Percentiles rank a stretch among this genome's conserved stretches.
These are phyloP conservation scores for Mycena indigotica DNA, from an alignment of 768 basidiomycete genomes.

Conservation along the genomic window DNA sequence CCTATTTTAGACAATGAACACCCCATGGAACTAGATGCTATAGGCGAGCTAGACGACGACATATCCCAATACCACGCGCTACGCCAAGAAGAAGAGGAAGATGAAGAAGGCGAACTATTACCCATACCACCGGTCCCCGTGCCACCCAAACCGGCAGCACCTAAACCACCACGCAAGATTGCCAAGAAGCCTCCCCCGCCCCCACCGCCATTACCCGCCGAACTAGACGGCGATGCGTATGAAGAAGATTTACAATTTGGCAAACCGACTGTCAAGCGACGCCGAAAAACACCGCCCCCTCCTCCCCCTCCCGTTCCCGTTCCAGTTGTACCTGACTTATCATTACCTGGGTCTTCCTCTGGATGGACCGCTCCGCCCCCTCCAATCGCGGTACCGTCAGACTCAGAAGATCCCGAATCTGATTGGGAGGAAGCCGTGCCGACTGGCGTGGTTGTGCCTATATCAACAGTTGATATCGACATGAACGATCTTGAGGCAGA, in stretches of 20 bases:
- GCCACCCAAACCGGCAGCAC: conserved; percentile 30
- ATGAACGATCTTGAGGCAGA: conserved; percentile 41
- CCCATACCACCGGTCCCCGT: conserved; percentile 26
- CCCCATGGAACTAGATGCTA: conserved; percentile 31
- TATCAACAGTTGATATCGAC: conserved; percentile 31
- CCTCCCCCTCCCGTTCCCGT: conserved; percentile 30
- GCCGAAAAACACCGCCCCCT: conserved; percentile 24
- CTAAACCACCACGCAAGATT: conserved; percentile 18
- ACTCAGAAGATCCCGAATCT: conserved; percentile 56
- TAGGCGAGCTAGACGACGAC: conserved; percentile 44
- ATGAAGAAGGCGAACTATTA: conserved; percentile 37
- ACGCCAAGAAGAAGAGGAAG: conserved; percentile 40
- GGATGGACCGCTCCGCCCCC: conserved; percentile 23
- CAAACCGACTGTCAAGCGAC: conserved; percentile 30
- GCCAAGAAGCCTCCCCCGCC: conserved; percentile 24
- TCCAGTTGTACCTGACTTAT: conserved; percentile 29
- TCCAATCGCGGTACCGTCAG: conserved; percentile 24
- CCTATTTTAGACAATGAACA: conserved; percentile 15
- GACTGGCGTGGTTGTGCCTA: conserved; percentile 15
- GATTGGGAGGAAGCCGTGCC: conserved; percentile 44
- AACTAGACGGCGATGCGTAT: conserved; percentile 34
- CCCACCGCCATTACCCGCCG: conserved; percentile 15
- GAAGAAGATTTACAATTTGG: conserved; percentile 56
- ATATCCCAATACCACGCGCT: conserved; percentile 30
- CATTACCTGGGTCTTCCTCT: conserved; percentile 17